Percentiles rank a stretch among this genome's conserved stretches.
phyloP scores from a whole-genome alignment of 371 early-diverging fungal species.

The Dinochytrium kinnereticum region DNA sequence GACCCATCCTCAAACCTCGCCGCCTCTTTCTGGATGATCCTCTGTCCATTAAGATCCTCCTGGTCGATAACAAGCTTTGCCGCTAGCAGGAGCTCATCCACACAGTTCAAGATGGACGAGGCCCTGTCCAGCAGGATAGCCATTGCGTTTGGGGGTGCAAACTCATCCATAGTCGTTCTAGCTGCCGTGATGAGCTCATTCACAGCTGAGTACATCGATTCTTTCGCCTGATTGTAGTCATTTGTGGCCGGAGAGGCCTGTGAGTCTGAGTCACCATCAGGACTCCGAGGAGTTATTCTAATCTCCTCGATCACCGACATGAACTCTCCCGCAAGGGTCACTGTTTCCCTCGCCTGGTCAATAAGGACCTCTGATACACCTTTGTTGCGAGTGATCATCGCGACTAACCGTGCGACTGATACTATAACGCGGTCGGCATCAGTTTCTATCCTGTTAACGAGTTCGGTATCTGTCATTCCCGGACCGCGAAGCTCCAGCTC shows the following conservation, averaged over 20 bases:
- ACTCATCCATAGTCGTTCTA: conserved; percentile 38
- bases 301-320: conserved; percentile 57
- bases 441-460: conserved; percentile 43
- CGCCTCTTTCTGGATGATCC: conserved; percentile 28
- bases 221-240: conserved; percentile 35
- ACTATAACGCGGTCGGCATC: conserved; percentile 39
- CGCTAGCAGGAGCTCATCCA: conserved; percentile 46
- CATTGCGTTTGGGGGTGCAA: conserved; percentile 47
- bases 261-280: background rate
- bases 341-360: conserved; percentile 43
- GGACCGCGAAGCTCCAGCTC: conserved; percentile 42
- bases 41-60: conserved; percentile 37
- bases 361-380: conserved; percentile 34
- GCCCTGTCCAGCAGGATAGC: conserved; percentile 37
- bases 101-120: conserved; percentile 39
- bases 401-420: conserved; percentile 37
- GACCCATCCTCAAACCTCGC: background rate
- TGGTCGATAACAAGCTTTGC: conserved; percentile 48
- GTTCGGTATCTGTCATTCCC: conserved; percentile 46
- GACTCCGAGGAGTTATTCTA: background rate
- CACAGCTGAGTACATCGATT: conserved; percentile 38
- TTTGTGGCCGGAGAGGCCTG: conserved; percentile 12
- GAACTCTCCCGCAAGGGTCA: conserved; percentile 54
- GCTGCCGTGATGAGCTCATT: conserved; percentile 51
- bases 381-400: conserved; percentile 27